A percentile compares a stretch with the other conserved stretches of the same genome.
Evolutionary conservation across 2,329 filamentous ascomycete genomes (phyloP).

Genomic region (Fusarium sp.): DNA sequence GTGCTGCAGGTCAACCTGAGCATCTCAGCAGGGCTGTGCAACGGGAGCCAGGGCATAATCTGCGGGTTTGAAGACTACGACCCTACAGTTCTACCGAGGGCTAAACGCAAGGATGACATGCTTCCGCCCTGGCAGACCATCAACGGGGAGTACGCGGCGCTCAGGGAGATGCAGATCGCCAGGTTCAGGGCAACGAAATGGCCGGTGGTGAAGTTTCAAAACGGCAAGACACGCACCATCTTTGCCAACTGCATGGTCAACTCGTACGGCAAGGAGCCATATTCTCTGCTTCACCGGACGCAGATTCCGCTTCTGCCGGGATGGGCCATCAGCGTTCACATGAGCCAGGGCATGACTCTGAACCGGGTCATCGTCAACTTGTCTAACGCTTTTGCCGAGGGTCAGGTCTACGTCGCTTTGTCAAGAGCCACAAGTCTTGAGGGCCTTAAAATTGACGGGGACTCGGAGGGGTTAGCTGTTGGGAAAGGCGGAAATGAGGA

Average conservation of each 20-base stretch:
- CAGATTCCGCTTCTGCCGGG: slow-evolving; percentile 69
- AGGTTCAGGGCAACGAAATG: slow-evolving; percentile 22
- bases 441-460: slow-evolving; percentile 28
- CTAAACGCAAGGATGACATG: background rate
- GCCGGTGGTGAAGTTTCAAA: slow-evolving; percentile 60
- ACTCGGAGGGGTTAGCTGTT: background rate
- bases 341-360: slow-evolving; percentile 71
- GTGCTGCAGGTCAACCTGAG: slow-evolving; percentile 40
- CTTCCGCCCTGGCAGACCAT: background rate
- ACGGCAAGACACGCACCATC: slow-evolving; percentile 57
- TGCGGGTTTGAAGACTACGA: background rate
- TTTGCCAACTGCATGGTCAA: slow-evolving; percentile 61
- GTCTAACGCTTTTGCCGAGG: slow-evolving; percentile 61
- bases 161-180: slow-evolving; percentile 12
- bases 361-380: slow-evolving; percentile 68
- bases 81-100: background rate
- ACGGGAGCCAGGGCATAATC: slow-evolving; percentile 43
- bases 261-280: slow-evolving; percentile 57
- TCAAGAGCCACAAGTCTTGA: slow-evolving; percentile 34
- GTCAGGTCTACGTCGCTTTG: slow-evolving; percentile 67
- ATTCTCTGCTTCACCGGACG: slow-evolving; percentile 63
- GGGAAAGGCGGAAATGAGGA: background rate
- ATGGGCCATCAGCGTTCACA: slow-evolving; percentile 74
- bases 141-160: background rate
- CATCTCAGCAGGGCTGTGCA: slow-evolving; percentile 16